Evolutionary conservation across 352 stramenopile genomes (phyloP), one percentile per base, ranked within the genome.

Genomic region (Thalassiosira hispida): DNA sequence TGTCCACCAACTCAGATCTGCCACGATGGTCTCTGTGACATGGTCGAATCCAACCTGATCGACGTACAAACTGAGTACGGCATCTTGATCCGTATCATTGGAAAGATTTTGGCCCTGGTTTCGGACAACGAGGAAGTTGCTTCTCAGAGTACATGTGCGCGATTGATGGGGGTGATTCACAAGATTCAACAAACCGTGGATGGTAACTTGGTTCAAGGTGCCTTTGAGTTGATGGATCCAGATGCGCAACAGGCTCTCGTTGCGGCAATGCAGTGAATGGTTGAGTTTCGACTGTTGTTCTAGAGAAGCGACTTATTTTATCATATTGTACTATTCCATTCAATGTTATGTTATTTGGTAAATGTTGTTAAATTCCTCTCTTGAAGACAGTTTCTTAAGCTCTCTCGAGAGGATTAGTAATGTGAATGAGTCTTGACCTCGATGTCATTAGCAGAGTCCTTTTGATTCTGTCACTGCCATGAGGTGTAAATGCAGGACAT

Each of bases 21-120:
- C 25, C 82, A 90, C 62, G 74, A 76, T 14, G 84, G 83, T 16
- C 60, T 93, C 6, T 90, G 82, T 53, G 71, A 87, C 49, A 52
- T 93, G 70, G 67, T 93, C 47, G 68, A 91, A 70, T 76, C 56
- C 31, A 69, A 70, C 44, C 52, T 62, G 11, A 49, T 88, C 51
- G 40, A 80, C 33, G 14, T 80, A 1, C 42, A 55, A 31, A 27
- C 64, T 35, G 53, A 87, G 29, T 81, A 74, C 31, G 16, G 51
- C 7, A 66, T 18, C 12, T 55, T 92, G 31, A 52, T 81, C 14
- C 40, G 40, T 52, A 84, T 90, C 11, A 77, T 85, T 46, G 83
- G 83, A 47, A 55, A 81, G 12, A 82, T 84, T 1, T 51, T 89
- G 14, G 53, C 55, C 5, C 61, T 81, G 22, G 69, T 87, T 29